Evolutionary conservation across 176 grass and related monocot species (phyloP).

Genomic region (Carex scoparia): DNA sequence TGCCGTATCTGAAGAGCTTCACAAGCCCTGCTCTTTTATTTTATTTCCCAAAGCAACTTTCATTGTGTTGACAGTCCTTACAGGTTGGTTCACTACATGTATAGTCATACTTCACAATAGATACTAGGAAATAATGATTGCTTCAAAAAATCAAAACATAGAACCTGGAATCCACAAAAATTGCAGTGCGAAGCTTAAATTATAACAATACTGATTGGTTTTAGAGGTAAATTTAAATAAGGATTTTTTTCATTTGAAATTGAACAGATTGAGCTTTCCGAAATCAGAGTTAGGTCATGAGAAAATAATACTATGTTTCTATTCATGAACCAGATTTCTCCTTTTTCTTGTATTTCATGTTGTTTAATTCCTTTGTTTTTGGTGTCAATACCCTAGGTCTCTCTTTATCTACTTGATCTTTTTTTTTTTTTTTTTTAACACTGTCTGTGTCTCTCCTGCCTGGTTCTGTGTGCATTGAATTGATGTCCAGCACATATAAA

Average conservation of each 20-base stretch:
- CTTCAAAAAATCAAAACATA: no score
- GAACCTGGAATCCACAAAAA: no score
- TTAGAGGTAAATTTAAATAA: neutral
- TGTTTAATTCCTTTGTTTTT: slow-evolving; percentile 14
- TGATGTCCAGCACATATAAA: neutral
- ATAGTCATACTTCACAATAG: no score
- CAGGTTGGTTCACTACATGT: no score
- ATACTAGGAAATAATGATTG: no score
- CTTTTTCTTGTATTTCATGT: neutral
- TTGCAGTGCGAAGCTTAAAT: no score
- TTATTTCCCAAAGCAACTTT: no score
- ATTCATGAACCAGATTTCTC: neutral
- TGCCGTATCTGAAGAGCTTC: no score
- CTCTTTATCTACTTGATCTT: neutral
- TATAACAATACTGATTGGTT: no score
- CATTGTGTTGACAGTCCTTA: no score
- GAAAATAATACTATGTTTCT: neutral
- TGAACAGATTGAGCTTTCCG: neutral
- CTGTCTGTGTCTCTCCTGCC: neutral
- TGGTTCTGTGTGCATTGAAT: slow-evolving; percentile 5
- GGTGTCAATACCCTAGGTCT: slow-evolving; percentile 25
- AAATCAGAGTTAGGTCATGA: neutral
- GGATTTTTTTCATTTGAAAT: neutral
- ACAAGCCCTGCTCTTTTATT: no score
- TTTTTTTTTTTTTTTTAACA: neutral